A percentile compares a stretch with the other conserved stretches of the same genome.
Evolutionary conservation across 192 early-diverging fungal species (phyloP).

Genomic region (Gonapodya sp.): DNA sequence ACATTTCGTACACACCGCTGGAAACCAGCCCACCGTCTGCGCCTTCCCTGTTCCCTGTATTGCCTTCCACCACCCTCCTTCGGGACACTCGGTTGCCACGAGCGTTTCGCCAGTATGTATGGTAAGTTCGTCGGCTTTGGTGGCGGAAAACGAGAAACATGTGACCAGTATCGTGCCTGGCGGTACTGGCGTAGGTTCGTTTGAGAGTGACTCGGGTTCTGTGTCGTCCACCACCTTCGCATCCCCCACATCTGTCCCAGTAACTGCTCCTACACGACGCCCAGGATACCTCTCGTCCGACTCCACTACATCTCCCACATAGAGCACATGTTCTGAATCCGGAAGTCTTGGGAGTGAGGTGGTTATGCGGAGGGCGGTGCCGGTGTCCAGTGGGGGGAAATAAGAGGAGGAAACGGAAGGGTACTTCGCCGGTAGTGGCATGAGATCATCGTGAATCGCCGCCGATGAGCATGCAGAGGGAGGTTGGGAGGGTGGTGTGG

Average conservation of each 20-base stretch:
- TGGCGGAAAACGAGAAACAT: neutral
- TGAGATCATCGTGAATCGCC: too few relatives aligned
- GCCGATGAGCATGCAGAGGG: too few relatives aligned
- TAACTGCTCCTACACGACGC: neutral
- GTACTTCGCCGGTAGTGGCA: too few relatives aligned
- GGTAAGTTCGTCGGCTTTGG: neutral
- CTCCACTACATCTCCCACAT: neutral
- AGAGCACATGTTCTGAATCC: neutral
- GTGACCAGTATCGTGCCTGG: neutral
- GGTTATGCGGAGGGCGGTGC: neutral
- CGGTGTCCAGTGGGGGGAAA: neutral
- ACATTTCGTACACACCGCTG: neutral
- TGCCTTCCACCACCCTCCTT: neutral
- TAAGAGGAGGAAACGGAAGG: too few relatives aligned
- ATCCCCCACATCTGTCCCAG: neutral
- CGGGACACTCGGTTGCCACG: neutral
- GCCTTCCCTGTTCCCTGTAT: neutral
- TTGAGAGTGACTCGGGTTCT: neutral
- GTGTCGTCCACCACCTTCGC: neutral
- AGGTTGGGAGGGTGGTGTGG: too few relatives aligned
- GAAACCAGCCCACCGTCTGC: neutral
- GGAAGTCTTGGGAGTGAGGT: neutral
- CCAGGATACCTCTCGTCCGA: neutral
- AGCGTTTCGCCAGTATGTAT: neutral
- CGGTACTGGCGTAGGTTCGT: neutral